Conservation (phyloP, 768 basidiomycete genomes). For the Phlegmacium glaucopus region DNA sequence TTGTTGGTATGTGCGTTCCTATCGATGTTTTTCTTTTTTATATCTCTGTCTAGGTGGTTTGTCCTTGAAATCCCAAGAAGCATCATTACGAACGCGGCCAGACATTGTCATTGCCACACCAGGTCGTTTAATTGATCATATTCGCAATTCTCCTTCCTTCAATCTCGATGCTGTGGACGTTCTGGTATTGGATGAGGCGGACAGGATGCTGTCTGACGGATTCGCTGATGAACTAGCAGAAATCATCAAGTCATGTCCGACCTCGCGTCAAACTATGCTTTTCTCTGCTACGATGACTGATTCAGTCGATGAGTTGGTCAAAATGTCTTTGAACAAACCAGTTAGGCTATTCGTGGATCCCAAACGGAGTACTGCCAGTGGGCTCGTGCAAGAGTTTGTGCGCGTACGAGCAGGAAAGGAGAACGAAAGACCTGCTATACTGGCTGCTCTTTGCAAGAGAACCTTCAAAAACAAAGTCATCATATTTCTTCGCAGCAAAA, state of each 20-base stretch:
- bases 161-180: conserved; percentile 90
- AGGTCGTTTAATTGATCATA: conserved; percentile 95
- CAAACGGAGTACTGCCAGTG: conserved; percentile 80
- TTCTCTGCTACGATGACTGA: conserved; percentile 99
- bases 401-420: conserved; percentile 83
- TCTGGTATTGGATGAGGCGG: conserved; percentile 94
- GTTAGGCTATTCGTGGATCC: conserved; percentile 95
- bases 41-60: conserved; percentile 67
- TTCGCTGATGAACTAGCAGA: conserved; percentile 94
- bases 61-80: conserved; percentile 90
- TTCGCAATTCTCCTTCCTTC: conserved; percentile 93
- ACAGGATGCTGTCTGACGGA: conserved; percentile 94
- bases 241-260: conserved; percentile 88
- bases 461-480: conserved; percentile 84
- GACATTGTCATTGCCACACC: conserved; percentile 97
- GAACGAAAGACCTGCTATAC: conserved; percentile 69
- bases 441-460: conserved; percentile 81
- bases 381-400: conserved; percentile 92
- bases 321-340: conserved; percentile 89
- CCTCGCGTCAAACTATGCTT: conserved; percentile 92
- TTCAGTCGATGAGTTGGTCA: conserved; percentile 89
- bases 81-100: conserved; percentile 77
- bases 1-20: conserved; percentile 62
- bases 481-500: conserved; percentile 95
- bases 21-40: neutral